These are phyloP conservation scores for Aciculosporium take DNA, from an alignment of 2,329 filamentous ascomycete species.

Conservation along the genomic window DNA sequence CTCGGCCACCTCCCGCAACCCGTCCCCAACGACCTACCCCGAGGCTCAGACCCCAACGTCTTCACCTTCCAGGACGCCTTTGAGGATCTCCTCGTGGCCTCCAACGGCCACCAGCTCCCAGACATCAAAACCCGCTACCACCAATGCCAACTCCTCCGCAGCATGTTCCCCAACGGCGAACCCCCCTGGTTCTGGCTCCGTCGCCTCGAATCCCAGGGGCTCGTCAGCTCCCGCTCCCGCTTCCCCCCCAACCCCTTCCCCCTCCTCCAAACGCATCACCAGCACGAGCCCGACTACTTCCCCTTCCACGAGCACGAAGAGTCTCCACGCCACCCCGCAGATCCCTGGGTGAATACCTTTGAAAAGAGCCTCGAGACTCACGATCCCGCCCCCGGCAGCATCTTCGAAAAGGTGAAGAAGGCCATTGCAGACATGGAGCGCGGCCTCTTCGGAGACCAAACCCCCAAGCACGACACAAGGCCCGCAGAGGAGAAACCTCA, in stretches of 20 bases:
- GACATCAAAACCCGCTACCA: constrained; percentile 23
- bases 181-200: constrained; percentile 28
- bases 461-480: not conserved
- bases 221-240: constrained; percentile 20
- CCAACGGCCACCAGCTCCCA: constrained; percentile 26
- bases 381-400: too few species aligned
- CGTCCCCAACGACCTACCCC: constrained; percentile 28
- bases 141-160: constrained; percentile 22
- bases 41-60: constrained; percentile 19
- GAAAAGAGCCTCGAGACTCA: too few species aligned
- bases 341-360: constrained; percentile 16
- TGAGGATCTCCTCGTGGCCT: constrained; percentile 39
- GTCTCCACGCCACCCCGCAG: constrained; percentile 14
- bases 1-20: constrained; percentile 34
- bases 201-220: constrained; percentile 22
- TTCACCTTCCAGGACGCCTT: constrained; percentile 45
- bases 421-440: constrained; percentile 8
- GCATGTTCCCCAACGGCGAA: constrained; percentile 26
- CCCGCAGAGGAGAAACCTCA: too few species aligned
- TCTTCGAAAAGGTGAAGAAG: too few species aligned
- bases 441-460: constrained; percentile 3
- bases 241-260: constrained; percentile 13
- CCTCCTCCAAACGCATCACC: constrained; percentile 6
- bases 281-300: constrained; percentile 12
- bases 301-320: constrained; percentile 18